Percentiles rank a stretch among this genome's conserved stretches.
Conservation (phyloP, 495 filamentous ascomycete species). For the Daldinia grandis region DNA sequence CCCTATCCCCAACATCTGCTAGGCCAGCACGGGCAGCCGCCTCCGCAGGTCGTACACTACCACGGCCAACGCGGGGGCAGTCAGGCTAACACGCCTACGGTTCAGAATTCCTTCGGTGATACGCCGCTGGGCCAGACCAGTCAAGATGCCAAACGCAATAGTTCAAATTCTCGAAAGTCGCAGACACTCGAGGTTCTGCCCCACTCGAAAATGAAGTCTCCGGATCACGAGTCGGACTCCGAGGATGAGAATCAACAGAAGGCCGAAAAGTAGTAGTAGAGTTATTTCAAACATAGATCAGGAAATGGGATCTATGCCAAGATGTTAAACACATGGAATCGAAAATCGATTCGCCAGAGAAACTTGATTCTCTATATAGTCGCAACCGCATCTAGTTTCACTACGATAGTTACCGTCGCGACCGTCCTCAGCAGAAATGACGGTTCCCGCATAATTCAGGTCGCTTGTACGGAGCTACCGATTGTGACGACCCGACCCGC, state of each 20-base stretch:
- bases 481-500: background rate
- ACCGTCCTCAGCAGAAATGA: background rate
- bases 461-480: background rate
- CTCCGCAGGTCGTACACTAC: conserved; percentile 70
- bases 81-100: conserved; percentile 67
- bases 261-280: conserved; percentile 4
- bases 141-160: conserved; percentile 48
- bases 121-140: conserved; percentile 51
- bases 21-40: conserved; percentile 65
- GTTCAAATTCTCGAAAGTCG: conserved; percentile 42
- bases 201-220: conserved; percentile 46
- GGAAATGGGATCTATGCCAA: background rate
- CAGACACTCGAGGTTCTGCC: conserved; percentile 51
- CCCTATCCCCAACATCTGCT: conserved; percentile 73
- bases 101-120: conserved; percentile 51
- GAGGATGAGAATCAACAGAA: conserved; percentile 30
- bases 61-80: conserved; percentile 66
- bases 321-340: background rate
- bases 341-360: background rate
- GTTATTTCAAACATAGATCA: background rate
- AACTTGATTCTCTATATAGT: conserved; percentile 3
- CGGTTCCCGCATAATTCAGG: background rate
- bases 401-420: conserved; percentile 1
- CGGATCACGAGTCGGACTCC: conserved; percentile 23
- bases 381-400: background rate